Conservation (phyloP, 805 yeast species). For the Metschnikowia anglica region DNA sequence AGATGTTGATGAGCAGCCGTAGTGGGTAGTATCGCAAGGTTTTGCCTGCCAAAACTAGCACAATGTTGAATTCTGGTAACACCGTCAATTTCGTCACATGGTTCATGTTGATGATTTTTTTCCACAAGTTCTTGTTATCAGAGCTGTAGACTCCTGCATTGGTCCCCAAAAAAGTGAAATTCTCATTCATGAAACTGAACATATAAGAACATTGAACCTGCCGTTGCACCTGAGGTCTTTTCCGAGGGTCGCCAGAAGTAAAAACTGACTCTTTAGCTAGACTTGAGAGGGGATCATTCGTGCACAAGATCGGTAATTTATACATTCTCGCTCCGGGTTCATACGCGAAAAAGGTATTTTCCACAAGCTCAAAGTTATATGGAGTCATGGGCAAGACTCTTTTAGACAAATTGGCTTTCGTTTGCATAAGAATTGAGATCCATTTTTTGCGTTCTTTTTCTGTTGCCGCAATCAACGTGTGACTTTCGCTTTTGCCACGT, state of each 20-base stretch:
- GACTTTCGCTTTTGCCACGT: conserved; percentile 52
- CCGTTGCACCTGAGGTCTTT: conserved; percentile 30
- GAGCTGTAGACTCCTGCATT: conserved; percentile 61
- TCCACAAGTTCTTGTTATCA: conserved; percentile 53
- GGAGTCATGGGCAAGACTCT: conserved; percentile 47
- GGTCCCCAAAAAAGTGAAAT: conserved; percentile 57
- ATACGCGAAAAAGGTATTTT: conserved; percentile 64
- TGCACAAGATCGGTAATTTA: conserved; percentile 53
- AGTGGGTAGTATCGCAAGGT: conserved; percentile 61
- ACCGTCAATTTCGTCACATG: conserved; percentile 63
- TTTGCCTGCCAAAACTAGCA: conserved; percentile 59
- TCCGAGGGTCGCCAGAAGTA: background rate
- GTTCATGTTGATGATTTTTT: conserved; percentile 49
- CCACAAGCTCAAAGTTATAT: conserved; percentile 50
- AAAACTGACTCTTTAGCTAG: conserved; percentile 3
- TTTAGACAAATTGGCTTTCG: conserved; percentile 40
- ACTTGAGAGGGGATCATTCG: conserved; percentile 50
- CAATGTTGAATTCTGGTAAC: conserved; percentile 52
- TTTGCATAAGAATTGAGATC: conserved; percentile 51
- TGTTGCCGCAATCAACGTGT: conserved; percentile 49
- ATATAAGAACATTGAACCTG: conserved; percentile 43
- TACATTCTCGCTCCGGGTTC: conserved; percentile 51
- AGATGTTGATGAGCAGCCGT: conserved; percentile 60
- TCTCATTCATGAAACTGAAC: conserved; percentile 46
- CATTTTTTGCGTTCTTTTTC: conserved; percentile 56